phyloP scores from a whole-genome alignment of 352 stramenopile species.

The Phytophthora pistaciae region DNA sequence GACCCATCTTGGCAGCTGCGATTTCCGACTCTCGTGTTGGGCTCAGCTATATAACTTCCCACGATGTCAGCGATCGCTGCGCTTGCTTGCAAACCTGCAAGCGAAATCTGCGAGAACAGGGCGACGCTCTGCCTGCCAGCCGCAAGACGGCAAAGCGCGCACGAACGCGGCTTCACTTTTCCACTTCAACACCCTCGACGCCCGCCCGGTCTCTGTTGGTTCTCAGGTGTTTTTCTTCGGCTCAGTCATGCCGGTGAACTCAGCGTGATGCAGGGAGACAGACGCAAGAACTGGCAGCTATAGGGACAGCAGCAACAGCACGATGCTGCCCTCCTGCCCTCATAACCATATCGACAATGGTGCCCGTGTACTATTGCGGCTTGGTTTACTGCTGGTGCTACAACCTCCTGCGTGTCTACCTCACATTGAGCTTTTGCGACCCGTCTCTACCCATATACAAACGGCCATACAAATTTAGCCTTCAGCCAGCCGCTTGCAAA shows the following conservation, averaged over 20 bases:
- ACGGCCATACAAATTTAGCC: conserved; percentile 20
- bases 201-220: neutral
- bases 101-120: neutral
- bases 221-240: neutral
- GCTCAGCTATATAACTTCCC: neutral
- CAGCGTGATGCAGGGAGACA: neutral
- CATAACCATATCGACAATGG: too few relatives aligned
- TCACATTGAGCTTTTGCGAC: conserved; percentile 9
- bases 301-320: neutral
- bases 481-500: conserved; percentile 22
- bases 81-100: neutral
- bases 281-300: neutral
- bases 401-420: conserved; percentile 9
- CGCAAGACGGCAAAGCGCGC: neutral
- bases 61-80: neutral
- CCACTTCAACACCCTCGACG: neutral
- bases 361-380: too few relatives aligned
- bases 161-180: neutral
- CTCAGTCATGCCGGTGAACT: neutral
- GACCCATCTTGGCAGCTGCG: too few relatives aligned
- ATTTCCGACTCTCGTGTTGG: neutral
- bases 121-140: neutral
- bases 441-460: conserved; percentile 22
- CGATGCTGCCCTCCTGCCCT: too few relatives aligned
- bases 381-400: neutral